Conservation (phyloP, 352 stramenopile genomes). For the Globisporangium recalcitrans region DNA sequence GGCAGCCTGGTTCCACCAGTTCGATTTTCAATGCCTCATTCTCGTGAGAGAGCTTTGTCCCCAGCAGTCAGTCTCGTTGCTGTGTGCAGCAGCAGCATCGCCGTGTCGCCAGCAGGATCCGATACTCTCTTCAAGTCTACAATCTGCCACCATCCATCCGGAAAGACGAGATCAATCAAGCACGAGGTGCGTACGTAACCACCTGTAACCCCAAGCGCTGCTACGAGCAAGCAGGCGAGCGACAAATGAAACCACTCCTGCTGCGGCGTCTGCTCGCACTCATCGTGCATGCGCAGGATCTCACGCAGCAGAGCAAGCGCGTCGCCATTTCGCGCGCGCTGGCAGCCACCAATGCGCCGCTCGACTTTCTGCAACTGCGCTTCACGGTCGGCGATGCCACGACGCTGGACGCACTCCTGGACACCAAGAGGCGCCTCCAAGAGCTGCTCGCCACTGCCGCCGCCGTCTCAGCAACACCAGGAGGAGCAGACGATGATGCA, state of each 20-base stretch:
- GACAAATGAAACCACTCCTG: conserved; percentile 12
- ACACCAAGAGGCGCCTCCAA: neutral
- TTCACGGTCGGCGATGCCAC: neutral
- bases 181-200: neutral
- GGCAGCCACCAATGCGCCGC: conserved; percentile 2
- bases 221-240: neutral
- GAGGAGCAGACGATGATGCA: neutral
- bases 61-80: neutral
- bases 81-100: neutral
- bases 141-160: conserved; percentile 1
- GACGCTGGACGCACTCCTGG: neutral
- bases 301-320: neutral
- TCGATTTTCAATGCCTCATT: neutral
- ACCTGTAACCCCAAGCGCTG: neutral
- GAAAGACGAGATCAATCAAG: neutral
- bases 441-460: neutral
- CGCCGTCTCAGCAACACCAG: neutral
- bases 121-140: conserved; percentile 11
- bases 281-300: conserved; percentile 26
- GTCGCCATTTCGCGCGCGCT: conserved; percentile 1
- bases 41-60: neutral
- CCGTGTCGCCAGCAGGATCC: neutral
- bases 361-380: conserved; percentile 33
- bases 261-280: conserved; percentile 17
- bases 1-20: neutral